Base-by-base conservation (phyloP, 1,139 yeast species). In the Kodamaea derodonti region DNA sequence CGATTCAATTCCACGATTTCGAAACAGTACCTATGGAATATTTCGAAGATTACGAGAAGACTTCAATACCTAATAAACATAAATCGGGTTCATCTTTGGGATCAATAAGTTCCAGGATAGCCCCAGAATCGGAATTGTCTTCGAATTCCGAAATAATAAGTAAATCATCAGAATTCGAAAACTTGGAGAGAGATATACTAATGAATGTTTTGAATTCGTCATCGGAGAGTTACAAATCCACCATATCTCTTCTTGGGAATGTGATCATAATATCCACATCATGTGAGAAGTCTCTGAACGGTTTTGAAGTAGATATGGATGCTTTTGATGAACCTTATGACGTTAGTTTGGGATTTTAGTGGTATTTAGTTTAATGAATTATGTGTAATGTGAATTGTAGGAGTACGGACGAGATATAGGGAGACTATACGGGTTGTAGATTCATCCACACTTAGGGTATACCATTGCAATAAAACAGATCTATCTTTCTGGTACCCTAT, bases 121-220 rank as follows among this genome's bases (percentile, higher is more conserved):
- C 23, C 18, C 37, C 37, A 6, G 34, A 25, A 11, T 12, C n/a
- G 7, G 12, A 9, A 14, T 26, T 22, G 24, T 11, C 10, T 25
- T 12, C 9, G 42, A 36, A 16, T 35, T 55, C 32, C 57, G 62
- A 3, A 20, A 44, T 34, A 40, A 52, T 52, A 45, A 42, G 62
- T 26, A 50, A 51, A 34, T 55, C 63, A 14, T 39, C 59, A 24
- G 59, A 57, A 17, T 30, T 50, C 15, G 69, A 62, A 37, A 32
- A 32, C 11, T 30, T 40, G 20, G 61, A 56, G 33, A 45, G 55
- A 13, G 32, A 41, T 14, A 33, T 44, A 20, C 29, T 39, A 24
- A 28, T 20, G 4, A 18, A 32, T 11, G 30, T 35, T 14, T 34
- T 45, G 24, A 41, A 42, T 26, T 22, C 26, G 11, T 15, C 27